These are phyloP conservation scores for Nymphaea colorata DNA, from an alignment of 164 flowering plant species.

Conservation along the genomic window DNA sequence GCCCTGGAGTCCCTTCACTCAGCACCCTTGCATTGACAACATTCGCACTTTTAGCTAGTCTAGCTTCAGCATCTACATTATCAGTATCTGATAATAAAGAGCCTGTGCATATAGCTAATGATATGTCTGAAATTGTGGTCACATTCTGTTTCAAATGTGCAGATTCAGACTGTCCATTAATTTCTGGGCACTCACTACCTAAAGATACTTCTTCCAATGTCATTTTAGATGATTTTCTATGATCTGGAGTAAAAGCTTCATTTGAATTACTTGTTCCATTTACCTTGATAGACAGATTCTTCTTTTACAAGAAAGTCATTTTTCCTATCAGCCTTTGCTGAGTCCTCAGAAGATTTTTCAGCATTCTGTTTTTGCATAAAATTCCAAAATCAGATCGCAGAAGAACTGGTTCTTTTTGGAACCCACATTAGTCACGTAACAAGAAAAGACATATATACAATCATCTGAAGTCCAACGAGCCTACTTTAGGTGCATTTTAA, in stretches of 20 bases:
- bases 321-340: neutral
- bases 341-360: neutral
- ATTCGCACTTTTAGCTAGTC: too few species aligned
- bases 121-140: neutral
- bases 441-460: too few species aligned
- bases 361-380: neutral
- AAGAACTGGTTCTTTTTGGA: too few species aligned
- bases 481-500: too few species aligned
- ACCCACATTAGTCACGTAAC: too few species aligned
- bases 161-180: neutral
- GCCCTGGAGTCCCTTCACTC: too few species aligned
- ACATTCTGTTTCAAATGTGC: neutral
- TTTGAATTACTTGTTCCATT: neutral
- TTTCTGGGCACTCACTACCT: neutral
- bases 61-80: too few species aligned
- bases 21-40: too few species aligned
- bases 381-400: too few species aligned
- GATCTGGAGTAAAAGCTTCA: neutral
- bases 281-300: neutral
- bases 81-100: too few species aligned
- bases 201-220: neutral
- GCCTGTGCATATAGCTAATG: too few species aligned
- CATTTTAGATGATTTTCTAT: neutral
- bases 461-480: too few species aligned
- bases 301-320: neutral